phyloP scores from a whole-genome alignment of 176 grass and related monocot genomes.

The Bolboschoenus planiculmis region DNA sequence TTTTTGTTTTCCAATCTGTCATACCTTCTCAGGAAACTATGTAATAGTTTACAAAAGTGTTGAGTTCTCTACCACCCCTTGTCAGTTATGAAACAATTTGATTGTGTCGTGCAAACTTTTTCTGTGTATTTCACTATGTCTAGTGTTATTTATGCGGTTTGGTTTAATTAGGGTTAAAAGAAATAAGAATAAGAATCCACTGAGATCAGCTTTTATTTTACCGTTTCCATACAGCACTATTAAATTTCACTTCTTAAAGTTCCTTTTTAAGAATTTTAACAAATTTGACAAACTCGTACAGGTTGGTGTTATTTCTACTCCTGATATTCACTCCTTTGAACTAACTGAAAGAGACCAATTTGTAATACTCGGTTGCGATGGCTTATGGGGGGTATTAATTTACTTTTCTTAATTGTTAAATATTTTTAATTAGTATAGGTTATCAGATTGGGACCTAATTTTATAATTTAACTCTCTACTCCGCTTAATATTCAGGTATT shows the following conservation, averaged over 20 bases:
- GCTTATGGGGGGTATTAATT: slow-evolving; percentile 81
- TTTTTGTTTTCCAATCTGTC: background rate
- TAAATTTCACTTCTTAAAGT: background rate
- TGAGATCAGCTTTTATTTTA: background rate
- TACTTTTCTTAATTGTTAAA: slow-evolving; percentile 2
- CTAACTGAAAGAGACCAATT: slow-evolving; percentile 68
- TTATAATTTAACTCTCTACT: background rate
- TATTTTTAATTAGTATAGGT: background rate
- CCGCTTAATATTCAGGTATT: slow-evolving; percentile 52
- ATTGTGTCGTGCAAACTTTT: background rate
- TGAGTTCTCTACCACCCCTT: background rate
- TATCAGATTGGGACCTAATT: background rate
- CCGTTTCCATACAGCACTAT: background rate
- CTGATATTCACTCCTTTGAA: slow-evolving; percentile 90
- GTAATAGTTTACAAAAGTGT: background rate
- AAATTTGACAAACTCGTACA: slow-evolving; percentile 22
- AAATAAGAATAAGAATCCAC: background rate
- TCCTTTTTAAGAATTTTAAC: background rate
- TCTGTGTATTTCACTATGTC: background rate
- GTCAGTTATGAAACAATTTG: background rate
- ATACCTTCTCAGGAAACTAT: background rate
- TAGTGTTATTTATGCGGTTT: background rate
- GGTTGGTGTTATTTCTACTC: slow-evolving; percentile 79
- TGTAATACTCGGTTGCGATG: slow-evolving; percentile 88
- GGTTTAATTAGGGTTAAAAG: background rate